Base-by-base conservation (phyloP, 1,284 basidiomycete genomes). In the Malassezia sp. region DNA sequence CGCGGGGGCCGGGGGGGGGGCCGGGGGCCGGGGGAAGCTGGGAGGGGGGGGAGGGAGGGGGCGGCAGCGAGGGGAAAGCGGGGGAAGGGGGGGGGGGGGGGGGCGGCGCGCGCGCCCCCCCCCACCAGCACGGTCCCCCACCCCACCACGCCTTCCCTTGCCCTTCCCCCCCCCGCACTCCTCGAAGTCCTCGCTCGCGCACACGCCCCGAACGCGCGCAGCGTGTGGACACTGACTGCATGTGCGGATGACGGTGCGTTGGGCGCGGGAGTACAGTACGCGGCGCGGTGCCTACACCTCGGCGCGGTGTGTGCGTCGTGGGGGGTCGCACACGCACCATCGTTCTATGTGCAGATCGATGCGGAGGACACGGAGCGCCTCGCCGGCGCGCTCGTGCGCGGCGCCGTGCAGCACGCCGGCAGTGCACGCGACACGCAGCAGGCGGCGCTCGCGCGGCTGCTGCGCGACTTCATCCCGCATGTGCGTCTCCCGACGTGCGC, bases 401-500 rank as follows among this genome's bases (percentile, higher is more conserved):
- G 35, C n/a, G 32, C 40, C n/a, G 11, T 42, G 30, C 10, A 11
- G 3, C 40, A 31, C n/a, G n/a, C n/a, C n/a, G n/a, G n/a, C n/a
- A 11, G 9, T 8, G 37, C 36, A 15, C 46, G 46, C 9, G 46
- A 34, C 17, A 24, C 24, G 12, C 31, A 42, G 12, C 21, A n/a
- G 14, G n/a, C 33, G 20, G 22, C 28, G 34, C 26, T 49, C 10
- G 31, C 5, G 17, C 28, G 33, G n/a, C 22, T 42, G 15, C 17
- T 42, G 17, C 17, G 12, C 18, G 40, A 34, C 29, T 23, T 49
- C 4, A 40, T 40, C 21, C 46, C 46, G 28, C 38, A n/a, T 12
- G 21, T 45, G n/a, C n/a, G n/a, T n/a, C n/a, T n/a, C n/a, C 31
- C 17, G 33, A 5, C 31, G 40, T 20, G 20, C 3, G 35, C 15